Evolutionary conservation across 192 early-diverging fungal genomes (phyloP).

Genomic region (Coemansia sp.): DNA sequence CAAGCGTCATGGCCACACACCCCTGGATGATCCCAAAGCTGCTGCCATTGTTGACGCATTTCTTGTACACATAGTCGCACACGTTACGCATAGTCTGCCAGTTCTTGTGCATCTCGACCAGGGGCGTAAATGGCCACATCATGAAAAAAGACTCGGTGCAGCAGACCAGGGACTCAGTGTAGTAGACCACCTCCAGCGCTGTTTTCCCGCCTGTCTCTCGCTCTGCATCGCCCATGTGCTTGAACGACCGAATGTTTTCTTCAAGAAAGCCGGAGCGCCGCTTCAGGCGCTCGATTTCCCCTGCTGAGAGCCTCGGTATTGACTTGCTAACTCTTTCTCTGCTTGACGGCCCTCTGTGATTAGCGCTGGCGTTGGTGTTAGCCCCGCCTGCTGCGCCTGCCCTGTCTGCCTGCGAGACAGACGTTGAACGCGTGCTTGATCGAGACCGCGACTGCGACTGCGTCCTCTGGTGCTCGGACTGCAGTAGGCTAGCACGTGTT

Average conservation of each 20-base stretch:
- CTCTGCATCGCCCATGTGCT: constrained; percentile 43
- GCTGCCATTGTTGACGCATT: constrained; percentile 12
- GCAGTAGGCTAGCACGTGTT: too few relatives aligned
- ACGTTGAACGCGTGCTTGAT: background rate
- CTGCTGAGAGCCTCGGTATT: background rate
- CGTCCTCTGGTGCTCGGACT: background rate
- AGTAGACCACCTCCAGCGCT: constrained; percentile 35
- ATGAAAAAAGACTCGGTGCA: constrained; percentile 46
- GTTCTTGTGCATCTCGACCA: constrained; percentile 30
- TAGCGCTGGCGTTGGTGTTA: background rate
- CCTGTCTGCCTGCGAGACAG: background rate
- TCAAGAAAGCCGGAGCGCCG: constrained; percentile 24
- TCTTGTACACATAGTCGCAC: constrained; percentile 23
- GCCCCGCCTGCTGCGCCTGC: background rate
- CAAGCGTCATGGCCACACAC: constrained; percentile 25
- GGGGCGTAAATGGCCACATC: constrained; percentile 17
- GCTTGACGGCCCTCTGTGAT: background rate
- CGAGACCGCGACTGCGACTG: background rate
- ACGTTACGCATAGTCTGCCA: constrained; percentile 39
- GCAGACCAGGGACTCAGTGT: constrained; percentile 46
- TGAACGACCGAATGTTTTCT: constrained; percentile 30
- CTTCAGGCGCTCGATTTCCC: constrained; percentile 24
- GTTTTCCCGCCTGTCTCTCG: constrained; percentile 15
- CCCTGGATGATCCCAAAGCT: constrained; percentile 23
- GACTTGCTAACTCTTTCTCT: background rate